Base-by-base conservation (phyloP, 257 asterid species). In the Nicotiana attenuata region DNA sequence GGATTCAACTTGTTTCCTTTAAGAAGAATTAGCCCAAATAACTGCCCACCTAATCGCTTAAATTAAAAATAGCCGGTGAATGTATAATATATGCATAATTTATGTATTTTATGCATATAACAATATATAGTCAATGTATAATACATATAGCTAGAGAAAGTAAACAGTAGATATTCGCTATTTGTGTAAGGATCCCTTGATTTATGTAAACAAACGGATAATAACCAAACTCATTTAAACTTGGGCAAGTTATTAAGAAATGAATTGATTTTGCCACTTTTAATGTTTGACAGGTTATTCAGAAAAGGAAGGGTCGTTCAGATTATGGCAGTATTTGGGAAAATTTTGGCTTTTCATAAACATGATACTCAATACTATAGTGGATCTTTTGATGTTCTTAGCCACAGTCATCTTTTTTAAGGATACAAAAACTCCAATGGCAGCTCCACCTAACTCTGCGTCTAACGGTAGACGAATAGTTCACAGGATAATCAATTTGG, bases 381-480 rank as follows among this genome's bases (percentile, higher is more conserved):
- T 63, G 0, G 82, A 80, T 53, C 76, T 80, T 28, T 33, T 16
- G 5, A 45, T 80, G 82, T 61, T 64, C 45, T 13, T 45, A 17
- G 56, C 35, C 61, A 80, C 82, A n/a, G 69, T 8, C 22, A 31
- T 64, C 63, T 80, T 80, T 60, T 33, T 80, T 11, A 80, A 80
- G 82, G 82, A 80, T 47, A 80, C 82, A 10, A 45, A 61, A 28
- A 80, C 64, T 0, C 82, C 82, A 9, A 63, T 80, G n/a, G 47
- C 52, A 4, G 52, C 63, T 11, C 3, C 29, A 9, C 19, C 63
- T 14, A n/a, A 7, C 2, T 80, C 17, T 0, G 8, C 64, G 17
- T 41, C 59, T 41, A 22, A 24, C 4, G 60, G 45, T 5, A 20
- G 69, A 61, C 63, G 84, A 53, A 53, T 80, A 0, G 82, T 80